Evolutionary conservation across 768 basidiomycete species (phyloP).

Genomic region (Coprinopsis cinerea): DNA sequence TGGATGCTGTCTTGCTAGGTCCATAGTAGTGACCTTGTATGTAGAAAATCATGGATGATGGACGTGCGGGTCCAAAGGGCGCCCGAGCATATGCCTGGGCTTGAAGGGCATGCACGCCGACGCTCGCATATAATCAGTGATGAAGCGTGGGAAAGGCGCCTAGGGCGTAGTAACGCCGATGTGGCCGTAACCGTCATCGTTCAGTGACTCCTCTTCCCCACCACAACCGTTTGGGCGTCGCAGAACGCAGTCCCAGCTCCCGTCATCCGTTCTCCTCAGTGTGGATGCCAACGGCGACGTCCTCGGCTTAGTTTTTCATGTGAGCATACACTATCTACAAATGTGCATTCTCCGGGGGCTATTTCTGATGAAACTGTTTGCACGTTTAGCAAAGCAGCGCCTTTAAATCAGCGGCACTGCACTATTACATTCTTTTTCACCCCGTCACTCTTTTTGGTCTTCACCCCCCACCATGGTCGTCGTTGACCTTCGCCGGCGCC

Average conservation of each 20-base stretch:
- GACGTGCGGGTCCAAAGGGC: too few species aligned
- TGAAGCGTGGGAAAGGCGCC: too few species aligned
- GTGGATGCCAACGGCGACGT: background rate
- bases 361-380: slow-evolving; percentile 1
- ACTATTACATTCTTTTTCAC: slow-evolving; percentile 7
- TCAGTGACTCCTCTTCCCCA: background rate
- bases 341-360: background rate
- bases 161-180: too few species aligned
- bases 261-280: background rate
- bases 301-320: background rate
- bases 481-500: slow-evolving; percentile 16
- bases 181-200: too few species aligned
- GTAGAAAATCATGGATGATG: too few species aligned
- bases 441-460: slow-evolving; percentile 18
- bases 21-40: too few species aligned
- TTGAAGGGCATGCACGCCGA: too few species aligned
- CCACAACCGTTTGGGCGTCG: too few species aligned
- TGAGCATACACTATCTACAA: background rate
- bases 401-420: slow-evolving; percentile 14
- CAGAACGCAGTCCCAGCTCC: background rate
- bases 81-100: too few species aligned
- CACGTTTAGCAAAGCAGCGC: slow-evolving; percentile 12
- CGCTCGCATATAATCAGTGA: too few species aligned
- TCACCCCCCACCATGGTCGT: slow-evolving; percentile 17
- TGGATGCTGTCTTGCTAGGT: too few species aligned